Percentiles rank a stretch among this genome's conserved stretches.
Evolutionary conservation across 2,329 filamentous ascomycete species (phyloP).

Genomic region (Fusarium oligoseptatum): DNA sequence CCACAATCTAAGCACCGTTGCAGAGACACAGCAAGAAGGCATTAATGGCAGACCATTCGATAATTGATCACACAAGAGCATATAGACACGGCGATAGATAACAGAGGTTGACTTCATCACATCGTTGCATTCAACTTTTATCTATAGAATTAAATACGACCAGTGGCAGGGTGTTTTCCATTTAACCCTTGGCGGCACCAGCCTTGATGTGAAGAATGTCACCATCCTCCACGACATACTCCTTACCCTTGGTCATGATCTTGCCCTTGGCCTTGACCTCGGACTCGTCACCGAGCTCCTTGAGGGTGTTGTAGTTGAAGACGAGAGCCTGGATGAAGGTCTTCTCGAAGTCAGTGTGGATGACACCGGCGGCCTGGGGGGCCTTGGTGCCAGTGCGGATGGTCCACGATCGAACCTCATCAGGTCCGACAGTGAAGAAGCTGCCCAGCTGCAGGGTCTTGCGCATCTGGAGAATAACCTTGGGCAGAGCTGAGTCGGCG

Average conservation of each 20-base stretch:
- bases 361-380: conserved; percentile 97
- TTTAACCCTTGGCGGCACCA: conserved; percentile 80
- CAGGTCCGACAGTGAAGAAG: conserved; percentile 96
- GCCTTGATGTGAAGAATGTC: conserved; percentile 91
- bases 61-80: neutral
- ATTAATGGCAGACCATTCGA: neutral
- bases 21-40: neutral
- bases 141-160: conserved; percentile 24
- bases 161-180: conserved; percentile 16
- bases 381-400: conserved; percentile 96
- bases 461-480: conserved; percentile 93
- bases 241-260: conserved; percentile 98
- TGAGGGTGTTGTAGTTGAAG: conserved; percentile 86
- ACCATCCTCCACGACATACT: conserved; percentile 90
- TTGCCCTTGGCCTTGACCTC: conserved; percentile 95
- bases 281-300: conserved; percentile 89
- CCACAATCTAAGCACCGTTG: neutral
- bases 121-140: conserved; percentile 45
- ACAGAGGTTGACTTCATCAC: conserved; percentile 24
- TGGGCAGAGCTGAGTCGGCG: conserved; percentile 89
- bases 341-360: conserved; percentile 99
- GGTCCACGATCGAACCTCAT: conserved; percentile 99
- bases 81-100: neutral
- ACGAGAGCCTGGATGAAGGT: conserved; percentile 98
- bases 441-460: conserved; percentile 89